Conservation (phyloP, 129 eudicot species). For the Pittosporum tobira region DNA sequence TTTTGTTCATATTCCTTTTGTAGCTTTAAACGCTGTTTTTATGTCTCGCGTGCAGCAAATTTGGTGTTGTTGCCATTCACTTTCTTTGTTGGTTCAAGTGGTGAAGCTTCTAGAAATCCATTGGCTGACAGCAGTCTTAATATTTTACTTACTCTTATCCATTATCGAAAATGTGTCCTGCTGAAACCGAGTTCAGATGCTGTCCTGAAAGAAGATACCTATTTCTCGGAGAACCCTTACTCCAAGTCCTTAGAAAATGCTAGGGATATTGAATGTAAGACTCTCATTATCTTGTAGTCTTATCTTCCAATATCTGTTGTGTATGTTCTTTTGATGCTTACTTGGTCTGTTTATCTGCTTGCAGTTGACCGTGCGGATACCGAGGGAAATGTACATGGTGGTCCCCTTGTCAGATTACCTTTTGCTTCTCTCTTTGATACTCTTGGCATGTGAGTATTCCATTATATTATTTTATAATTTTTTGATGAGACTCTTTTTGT, state of each 20-base stretch:
- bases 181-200: constrained; percentile 58
- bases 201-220: constrained; percentile 50
- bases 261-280: constrained; percentile 76
- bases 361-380: constrained; percentile 82
- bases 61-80: constrained; percentile 68
- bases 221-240: constrained; percentile 65
- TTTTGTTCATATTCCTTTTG: neutral
- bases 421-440: constrained; percentile 92
- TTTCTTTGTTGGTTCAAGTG: constrained; percentile 48
- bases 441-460: constrained; percentile 74
- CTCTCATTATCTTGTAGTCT: constrained; percentile 2
- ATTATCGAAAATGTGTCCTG: constrained; percentile 64
- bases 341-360: constrained; percentile 16
- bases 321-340: constrained; percentile 7
- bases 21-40: neutral
- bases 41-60: constrained; percentile 59
- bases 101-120: constrained; percentile 57
- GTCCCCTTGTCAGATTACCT: constrained; percentile 66
- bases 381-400: constrained; percentile 68
- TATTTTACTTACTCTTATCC: constrained; percentile 61
- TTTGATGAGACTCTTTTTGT: no score
- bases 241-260: constrained; percentile 82
- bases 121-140: constrained; percentile 81
- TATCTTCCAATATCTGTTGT: neutral
- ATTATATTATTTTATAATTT: no score